phyloP scores from a whole-genome alignment of 495 filamentous ascomycete species.

The Podospora pseudocomata region DNA sequence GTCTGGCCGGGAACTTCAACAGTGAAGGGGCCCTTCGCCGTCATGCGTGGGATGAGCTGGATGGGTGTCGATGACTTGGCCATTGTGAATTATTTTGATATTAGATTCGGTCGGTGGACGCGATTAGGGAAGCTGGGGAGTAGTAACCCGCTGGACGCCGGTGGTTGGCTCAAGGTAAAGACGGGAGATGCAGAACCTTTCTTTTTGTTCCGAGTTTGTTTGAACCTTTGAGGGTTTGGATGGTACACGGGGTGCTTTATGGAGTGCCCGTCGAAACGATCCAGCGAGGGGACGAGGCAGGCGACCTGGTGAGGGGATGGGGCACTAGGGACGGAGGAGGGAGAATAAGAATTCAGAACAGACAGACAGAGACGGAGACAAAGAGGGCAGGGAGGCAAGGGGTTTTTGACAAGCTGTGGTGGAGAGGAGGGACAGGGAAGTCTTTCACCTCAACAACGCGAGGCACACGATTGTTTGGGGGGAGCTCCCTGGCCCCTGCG shows the following conservation, averaged over 20 bases:
- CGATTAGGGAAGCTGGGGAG: background rate
- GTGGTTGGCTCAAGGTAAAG: background rate
- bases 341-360: background rate
- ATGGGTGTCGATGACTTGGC: slow-evolving; percentile 45
- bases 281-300: slow-evolving; percentile 2
- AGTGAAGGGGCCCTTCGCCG: slow-evolving; percentile 64
- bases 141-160: background rate
- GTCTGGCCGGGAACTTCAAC: slow-evolving; percentile 72
- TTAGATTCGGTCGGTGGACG: slow-evolving; percentile 4
- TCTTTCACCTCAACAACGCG: slow-evolving; percentile 8
- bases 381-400: slow-evolving; percentile 5
- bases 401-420: slow-evolving; percentile 1
- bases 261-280: slow-evolving; percentile 10
- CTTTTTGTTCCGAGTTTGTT: background rate
- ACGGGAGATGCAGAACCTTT: background rate
- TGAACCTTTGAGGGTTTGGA: too few relatives aligned
- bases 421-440: slow-evolving; percentile 7
- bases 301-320: background rate
- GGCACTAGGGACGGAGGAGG: slow-evolving; percentile 1
- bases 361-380: too few relatives aligned
- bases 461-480: slow-evolving; percentile 12
- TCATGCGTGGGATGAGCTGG: slow-evolving; percentile 60
- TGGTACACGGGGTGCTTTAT: background rate
- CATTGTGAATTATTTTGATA: slow-evolving; percentile 23
- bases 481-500: slow-evolving; percentile 19